phyloP scores from a whole-genome alignment of 768 basidiomycete genomes.

The Lentinula sp. region DNA sequence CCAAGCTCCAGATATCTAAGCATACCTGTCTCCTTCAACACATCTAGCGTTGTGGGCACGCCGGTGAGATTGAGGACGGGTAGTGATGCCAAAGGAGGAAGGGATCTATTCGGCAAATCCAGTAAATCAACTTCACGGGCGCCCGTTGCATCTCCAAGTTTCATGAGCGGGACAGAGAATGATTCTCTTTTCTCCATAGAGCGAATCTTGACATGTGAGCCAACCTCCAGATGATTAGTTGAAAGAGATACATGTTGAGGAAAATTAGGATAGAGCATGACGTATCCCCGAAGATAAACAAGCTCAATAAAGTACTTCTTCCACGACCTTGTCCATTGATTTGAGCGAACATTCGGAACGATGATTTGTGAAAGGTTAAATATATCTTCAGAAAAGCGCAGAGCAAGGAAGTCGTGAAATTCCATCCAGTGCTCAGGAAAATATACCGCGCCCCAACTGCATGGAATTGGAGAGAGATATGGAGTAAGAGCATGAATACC shows the following conservation, averaged over 20 bases:
- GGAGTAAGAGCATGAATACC: conserved; percentile 48
- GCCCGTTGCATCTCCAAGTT: conserved; percentile 17
- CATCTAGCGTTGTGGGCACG: not conserved
- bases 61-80: conserved; percentile 72
- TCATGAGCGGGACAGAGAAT: conserved; percentile 71
- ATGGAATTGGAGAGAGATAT: conserved; percentile 82
- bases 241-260: conserved; percentile 66
- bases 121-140: conserved; percentile 30
- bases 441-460: conserved; percentile 90
- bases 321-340: conserved; percentile 78
- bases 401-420: conserved; percentile 71
- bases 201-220: conserved; percentile 66
- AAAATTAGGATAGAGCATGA: conserved; percentile 89
- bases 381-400: conserved; percentile 54
- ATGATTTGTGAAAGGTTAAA: conserved; percentile 32
- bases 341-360: conserved; percentile 75
- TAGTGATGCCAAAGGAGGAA: conserved; percentile 49
- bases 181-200: conserved; percentile 53
- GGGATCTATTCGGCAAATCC: conserved; percentile 53
- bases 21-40: not conserved
- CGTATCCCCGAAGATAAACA: conserved; percentile 72
- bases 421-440: conserved; percentile 88
- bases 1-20: not conserved
- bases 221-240: conserved; percentile 86
- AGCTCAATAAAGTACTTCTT: conserved; percentile 89